Evolutionary conservation across 176 grass and related monocot genomes (phyloP).

Genomic region (Areca catechu): DNA sequence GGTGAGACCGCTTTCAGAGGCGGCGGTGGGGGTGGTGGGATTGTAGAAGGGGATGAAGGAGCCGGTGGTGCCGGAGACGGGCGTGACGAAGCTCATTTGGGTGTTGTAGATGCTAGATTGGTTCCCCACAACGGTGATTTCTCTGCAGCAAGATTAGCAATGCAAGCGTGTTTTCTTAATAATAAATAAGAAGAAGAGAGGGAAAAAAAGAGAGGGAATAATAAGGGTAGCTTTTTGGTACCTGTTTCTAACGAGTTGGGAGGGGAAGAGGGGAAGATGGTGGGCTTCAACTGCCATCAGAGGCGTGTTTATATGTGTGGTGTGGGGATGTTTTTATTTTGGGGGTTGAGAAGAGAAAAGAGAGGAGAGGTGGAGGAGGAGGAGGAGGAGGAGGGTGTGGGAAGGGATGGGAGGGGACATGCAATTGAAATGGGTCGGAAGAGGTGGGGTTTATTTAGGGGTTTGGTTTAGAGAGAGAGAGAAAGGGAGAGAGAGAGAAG

Average conservation of each 20-base stretch:
- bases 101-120: neutral
- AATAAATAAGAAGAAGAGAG: too few species aligned
- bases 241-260: slow-evolving; percentile 18
- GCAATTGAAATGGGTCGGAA: slow-evolving; percentile 5
- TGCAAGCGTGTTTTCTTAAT: too few species aligned
- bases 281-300: slow-evolving; percentile 57
- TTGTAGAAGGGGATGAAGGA: slow-evolving; percentile 12
- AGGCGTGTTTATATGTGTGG: neutral
- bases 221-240: neutral
- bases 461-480: slow-evolving; percentile 1
- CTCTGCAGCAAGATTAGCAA: neutral
- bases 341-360: neutral
- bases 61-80: neutral
- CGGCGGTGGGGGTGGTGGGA: slow-evolving; percentile 9
- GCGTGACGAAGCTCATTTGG: neutral
- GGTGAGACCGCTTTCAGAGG: slow-evolving; percentile 31
- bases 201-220: too few species aligned
- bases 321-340: neutral
- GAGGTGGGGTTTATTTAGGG: slow-evolving; percentile 15
- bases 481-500: too few species aligned
- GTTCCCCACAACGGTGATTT: neutral
- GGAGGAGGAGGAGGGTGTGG: neutral
- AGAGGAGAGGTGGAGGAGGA: neutral
- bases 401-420: neutral
- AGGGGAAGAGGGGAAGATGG: slow-evolving; percentile 24